phyloP scores from a whole-genome alignment of 108 stramenopile species.

The Cyclotella atomus region DNA sequence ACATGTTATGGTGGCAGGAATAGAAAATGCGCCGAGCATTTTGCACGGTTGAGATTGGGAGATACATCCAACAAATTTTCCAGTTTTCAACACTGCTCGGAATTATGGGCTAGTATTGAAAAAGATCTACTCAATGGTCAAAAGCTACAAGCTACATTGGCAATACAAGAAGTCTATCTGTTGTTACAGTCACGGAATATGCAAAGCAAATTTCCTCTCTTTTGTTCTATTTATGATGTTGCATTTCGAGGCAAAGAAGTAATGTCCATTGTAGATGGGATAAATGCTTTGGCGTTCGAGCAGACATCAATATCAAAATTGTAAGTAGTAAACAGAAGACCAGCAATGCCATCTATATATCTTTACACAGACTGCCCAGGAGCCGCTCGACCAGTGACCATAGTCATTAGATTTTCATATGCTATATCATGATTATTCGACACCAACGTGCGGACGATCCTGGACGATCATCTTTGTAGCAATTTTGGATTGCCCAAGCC shows the following conservation, averaged over 20 bases:
- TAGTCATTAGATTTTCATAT: too few species aligned
- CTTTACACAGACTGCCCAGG: too few species aligned
- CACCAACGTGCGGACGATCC: too few species aligned
- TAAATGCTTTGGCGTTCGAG: background rate
- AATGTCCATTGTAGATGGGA: slow-evolving; percentile 67
- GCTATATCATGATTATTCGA: too few species aligned
- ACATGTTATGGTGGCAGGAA: slow-evolving; percentile 98
- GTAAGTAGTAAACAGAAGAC: too few species aligned
- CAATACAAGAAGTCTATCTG: slow-evolving; percentile 81
- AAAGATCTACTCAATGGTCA: slow-evolving; percentile 87
- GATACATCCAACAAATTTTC: slow-evolving; percentile 19
- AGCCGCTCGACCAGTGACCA: too few species aligned
- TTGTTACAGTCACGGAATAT: slow-evolving; percentile 67
- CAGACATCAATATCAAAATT: background rate
- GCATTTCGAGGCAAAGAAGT: slow-evolving; percentile 71
- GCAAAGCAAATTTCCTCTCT: slow-evolving; percentile 83
- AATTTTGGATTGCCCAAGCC: too few species aligned
- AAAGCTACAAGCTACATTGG: slow-evolving; percentile 93
- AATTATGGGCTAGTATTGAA: slow-evolving; percentile 81
- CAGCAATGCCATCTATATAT: too few species aligned
- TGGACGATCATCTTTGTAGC: too few species aligned
- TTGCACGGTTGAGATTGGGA: slow-evolving; percentile 57
- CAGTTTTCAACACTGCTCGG: slow-evolving; percentile 47
- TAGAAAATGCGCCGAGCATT: slow-evolving; percentile 93
- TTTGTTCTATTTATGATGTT: slow-evolving; percentile 85